Percentiles rank a stretch among this genome's conserved stretches.
Evolutionary conservation across 2,329 filamentous ascomycete genomes (phyloP).

Genomic region (Colletotrichum kahawae): DNA sequence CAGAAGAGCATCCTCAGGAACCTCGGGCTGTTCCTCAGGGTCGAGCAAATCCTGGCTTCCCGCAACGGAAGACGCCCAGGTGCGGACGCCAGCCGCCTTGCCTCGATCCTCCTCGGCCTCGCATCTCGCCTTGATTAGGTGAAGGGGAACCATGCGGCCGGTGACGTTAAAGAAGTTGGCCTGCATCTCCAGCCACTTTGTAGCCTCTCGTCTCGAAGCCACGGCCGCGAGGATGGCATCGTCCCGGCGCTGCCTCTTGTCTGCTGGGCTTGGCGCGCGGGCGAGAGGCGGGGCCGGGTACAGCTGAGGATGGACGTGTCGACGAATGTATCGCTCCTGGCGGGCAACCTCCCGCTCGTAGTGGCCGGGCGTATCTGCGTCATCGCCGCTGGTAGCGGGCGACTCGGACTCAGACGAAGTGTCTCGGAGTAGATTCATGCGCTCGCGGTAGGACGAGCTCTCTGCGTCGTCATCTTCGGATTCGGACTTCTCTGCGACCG

Average conservation of each 20-base stretch:
- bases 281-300: slow-evolving; percentile 33
- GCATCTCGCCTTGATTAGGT: slow-evolving; percentile 40
- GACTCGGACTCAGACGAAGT: slow-evolving; percentile 28
- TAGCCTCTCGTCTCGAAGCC: slow-evolving; percentile 35
- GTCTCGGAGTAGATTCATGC: slow-evolving; percentile 28
- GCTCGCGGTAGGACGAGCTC: background rate
- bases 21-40: background rate
- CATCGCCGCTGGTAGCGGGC: slow-evolving; percentile 13
- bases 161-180: slow-evolving; percentile 49
- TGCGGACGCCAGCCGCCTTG: slow-evolving; percentile 8
- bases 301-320: slow-evolving; percentile 32
- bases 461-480: slow-evolving; percentile 13
- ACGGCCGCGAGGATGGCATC: slow-evolving; percentile 39
- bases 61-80: slow-evolving; percentile 17
- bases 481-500: background rate
- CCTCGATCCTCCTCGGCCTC: slow-evolving; percentile 31
- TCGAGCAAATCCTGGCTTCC: slow-evolving; percentile 14
- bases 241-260: slow-evolving; percentile 27
- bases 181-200: slow-evolving; percentile 47
- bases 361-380: slow-evolving; percentile 9
- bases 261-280: slow-evolving; percentile 25
- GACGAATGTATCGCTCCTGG: slow-evolving; percentile 35
- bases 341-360: slow-evolving; percentile 23
- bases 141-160: slow-evolving; percentile 43
- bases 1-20: slow-evolving; percentile 15